phyloP scores from a whole-genome alignment of 2,329 filamentous ascomycete genomes.

The Madurella fahalii region DNA sequence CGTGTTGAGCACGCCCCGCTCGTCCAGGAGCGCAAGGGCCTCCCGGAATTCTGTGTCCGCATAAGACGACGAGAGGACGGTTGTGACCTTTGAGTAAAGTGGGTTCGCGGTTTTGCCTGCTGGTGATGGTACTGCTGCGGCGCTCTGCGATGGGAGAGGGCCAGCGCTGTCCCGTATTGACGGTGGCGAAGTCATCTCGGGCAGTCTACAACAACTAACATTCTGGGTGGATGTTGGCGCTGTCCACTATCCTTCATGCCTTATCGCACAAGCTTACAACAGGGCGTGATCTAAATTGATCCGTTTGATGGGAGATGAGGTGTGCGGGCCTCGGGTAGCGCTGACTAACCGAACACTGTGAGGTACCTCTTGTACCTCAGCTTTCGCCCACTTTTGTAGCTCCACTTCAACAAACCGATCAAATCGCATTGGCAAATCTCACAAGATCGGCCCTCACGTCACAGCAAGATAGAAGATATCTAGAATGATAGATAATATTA shows the following conservation, averaged over 20 bases:
- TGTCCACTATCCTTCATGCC: background rate
- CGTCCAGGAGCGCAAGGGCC: slow-evolving; percentile 73
- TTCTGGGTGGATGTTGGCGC: background rate
- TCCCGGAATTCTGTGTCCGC: slow-evolving; percentile 89
- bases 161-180: slow-evolving; percentile 18
- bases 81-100: slow-evolving; percentile 75
- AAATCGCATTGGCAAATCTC: no score
- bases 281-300: no score
- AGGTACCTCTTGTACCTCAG: no score
- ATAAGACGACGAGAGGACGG: slow-evolving; percentile 86
- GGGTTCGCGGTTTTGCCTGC: slow-evolving; percentile 50
- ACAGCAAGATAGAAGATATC: no score
- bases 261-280: no score
- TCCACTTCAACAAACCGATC: no score
- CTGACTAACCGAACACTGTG: no score
- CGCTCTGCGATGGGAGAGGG: slow-evolving; percentile 32
- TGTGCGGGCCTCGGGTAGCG: no score
- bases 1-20: slow-evolving; percentile 66
- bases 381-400: no score
- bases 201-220: background rate
- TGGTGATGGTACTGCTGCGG: slow-evolving; percentile 28
- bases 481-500: no score
- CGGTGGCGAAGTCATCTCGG: slow-evolving; percentile 12
- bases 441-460: no score
- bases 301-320: no score